These are phyloP conservation scores for Tylopilus felleus DNA, from an alignment of 768 basidiomycete genomes.

Conservation along the genomic window DNA sequence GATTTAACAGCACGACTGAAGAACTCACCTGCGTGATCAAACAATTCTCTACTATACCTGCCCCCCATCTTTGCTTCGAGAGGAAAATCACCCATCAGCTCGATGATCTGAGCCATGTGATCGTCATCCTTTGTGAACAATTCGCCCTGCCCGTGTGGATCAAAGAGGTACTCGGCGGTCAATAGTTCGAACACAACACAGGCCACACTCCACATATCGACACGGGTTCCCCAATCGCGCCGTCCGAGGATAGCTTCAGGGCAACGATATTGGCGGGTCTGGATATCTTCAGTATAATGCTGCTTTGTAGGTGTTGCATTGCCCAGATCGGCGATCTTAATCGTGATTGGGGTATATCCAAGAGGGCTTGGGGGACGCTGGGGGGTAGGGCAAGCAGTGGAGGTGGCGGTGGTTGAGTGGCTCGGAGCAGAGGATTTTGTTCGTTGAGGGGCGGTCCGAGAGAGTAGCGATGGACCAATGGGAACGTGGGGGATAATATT, in stretches of 20 bases:
- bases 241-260: conserved; percentile 93
- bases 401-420: conserved; percentile 16
- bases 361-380: conserved; percentile 22
- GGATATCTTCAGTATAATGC: conserved; percentile 93
- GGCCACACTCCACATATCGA: conserved; percentile 89
- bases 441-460: conserved; percentile 55
- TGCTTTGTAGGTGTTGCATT: conserved; percentile 90
- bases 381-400: conserved; percentile 20
- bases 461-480: conserved; percentile 52
- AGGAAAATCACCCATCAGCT: conserved; percentile 79
- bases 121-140: conserved; percentile 92
- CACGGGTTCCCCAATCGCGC: conserved; percentile 80
- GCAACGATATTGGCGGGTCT: conserved; percentile 92
- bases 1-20: background rate
- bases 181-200: conserved; percentile 90
- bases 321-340: conserved; percentile 94
- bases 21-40: conserved; percentile 63
- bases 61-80: conserved; percentile 77
- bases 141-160: conserved; percentile 78
- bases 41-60: conserved; percentile 80
- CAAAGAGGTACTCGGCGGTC: conserved; percentile 90
- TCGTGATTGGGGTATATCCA: conserved; percentile 50
- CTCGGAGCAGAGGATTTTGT: conserved; percentile 20
- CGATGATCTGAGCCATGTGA: conserved; percentile 93
- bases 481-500: conserved; percentile 25